phyloP scores from a whole-genome alignment of 352 stramenopile species.

The Phytopythium cucurbitacearum region DNA sequence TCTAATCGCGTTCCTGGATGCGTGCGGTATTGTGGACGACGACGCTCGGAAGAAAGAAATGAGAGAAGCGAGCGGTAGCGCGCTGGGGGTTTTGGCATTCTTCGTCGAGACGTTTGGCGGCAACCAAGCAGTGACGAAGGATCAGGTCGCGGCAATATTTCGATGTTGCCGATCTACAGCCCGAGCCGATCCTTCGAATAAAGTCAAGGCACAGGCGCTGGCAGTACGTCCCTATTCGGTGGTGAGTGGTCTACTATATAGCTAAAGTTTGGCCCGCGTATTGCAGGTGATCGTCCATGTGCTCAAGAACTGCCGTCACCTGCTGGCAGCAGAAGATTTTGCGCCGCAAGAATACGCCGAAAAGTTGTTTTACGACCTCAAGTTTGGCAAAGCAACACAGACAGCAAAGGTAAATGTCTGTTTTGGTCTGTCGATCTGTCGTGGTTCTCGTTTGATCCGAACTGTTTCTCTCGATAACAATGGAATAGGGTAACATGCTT shows the following conservation, averaged over 20 bases:
- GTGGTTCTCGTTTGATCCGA: not conserved
- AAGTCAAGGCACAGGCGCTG: constrained; percentile 51
- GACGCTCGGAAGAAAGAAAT: constrained; percentile 61
- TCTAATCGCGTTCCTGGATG: constrained; percentile 52
- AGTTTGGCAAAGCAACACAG: constrained; percentile 66
- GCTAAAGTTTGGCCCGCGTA: too few relatives aligned
- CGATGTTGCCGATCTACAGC: constrained; percentile 48
- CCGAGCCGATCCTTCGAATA: constrained; percentile 55
- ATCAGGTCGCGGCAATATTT: constrained; percentile 39
- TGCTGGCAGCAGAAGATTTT: constrained; percentile 39
- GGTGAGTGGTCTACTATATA: too few relatives aligned
- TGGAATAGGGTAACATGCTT: constrained; percentile 43
- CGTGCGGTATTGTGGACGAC: constrained; percentile 38
- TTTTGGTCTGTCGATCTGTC: too few relatives aligned
- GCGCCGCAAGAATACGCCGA: constrained; percentile 49
- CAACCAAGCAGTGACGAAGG: constrained; percentile 38
- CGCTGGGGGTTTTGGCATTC: constrained; percentile 41
- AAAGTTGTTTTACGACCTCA: constrained; percentile 75
- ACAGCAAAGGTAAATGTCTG: constrained; percentile 41
- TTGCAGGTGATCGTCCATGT: constrained; percentile 50
- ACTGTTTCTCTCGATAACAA: not conserved
- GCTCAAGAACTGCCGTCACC: constrained; percentile 35
- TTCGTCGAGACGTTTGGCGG: constrained; percentile 52
- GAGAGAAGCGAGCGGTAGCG: constrained; percentile 31
- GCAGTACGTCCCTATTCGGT: constrained; percentile 11